These are phyloP conservation scores for Agrocybe pediades DNA, from an alignment of 768 basidiomycete species.

Conservation along the genomic window DNA sequence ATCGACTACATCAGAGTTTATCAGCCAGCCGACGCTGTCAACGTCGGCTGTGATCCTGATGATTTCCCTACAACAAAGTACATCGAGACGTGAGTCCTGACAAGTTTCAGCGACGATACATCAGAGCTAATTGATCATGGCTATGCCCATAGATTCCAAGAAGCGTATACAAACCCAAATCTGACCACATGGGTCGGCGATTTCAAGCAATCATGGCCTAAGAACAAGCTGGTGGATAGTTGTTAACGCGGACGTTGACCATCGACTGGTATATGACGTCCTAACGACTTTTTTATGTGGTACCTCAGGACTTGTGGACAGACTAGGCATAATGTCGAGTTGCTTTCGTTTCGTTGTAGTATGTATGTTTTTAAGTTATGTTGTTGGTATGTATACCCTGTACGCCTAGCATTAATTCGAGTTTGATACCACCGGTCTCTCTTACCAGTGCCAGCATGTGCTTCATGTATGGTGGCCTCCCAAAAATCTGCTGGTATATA, in stretches of 20 bases:
- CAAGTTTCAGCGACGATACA: background rate
- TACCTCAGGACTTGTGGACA: too few species aligned
- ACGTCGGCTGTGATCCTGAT: constrained; percentile 70
- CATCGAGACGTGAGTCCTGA: constrained; percentile 60
- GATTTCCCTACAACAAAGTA: constrained; percentile 76
- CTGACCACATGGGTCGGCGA: constrained; percentile 39
- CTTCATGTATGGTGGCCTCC: too few species aligned
- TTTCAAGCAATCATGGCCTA: constrained; percentile 37
- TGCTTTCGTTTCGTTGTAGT: too few species aligned
- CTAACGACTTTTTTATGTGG: too few species aligned
- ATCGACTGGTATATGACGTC: background rate
- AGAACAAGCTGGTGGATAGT: constrained; percentile 32
- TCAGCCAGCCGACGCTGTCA: constrained; percentile 47
- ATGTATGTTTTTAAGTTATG: too few species aligned
- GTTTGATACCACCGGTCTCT: too few species aligned
- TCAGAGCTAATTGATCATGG: background rate
- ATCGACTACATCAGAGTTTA: constrained; percentile 87
- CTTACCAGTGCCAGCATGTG: too few species aligned
- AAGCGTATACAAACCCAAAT: constrained; percentile 44
- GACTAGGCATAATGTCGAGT: too few species aligned
- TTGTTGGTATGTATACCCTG: too few species aligned
- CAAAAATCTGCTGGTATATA: too few species aligned
- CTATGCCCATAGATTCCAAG: constrained; percentile 30
- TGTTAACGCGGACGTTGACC: constrained; percentile 9
- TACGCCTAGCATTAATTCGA: too few species aligned